Evolutionary conservation across 805 yeast species (phyloP), one percentile per base, ranked within the genome.

Genomic region (Saccharomycopsis lassenensis): DNA sequence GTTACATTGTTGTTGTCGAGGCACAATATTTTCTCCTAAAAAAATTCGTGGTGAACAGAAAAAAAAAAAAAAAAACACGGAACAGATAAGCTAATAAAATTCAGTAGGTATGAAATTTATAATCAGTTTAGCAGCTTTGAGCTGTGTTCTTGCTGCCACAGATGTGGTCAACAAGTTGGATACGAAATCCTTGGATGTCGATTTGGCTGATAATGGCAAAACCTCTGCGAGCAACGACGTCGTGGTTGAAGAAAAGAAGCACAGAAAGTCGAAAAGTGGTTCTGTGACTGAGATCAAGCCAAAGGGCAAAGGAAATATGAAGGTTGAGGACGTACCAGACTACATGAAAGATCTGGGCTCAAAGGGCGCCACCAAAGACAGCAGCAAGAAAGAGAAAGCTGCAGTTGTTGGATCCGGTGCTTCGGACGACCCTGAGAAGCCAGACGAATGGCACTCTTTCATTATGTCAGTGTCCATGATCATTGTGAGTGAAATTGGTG

Each of bases 401-500:
- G 11, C 29, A 7, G 20, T 25, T 5, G 10, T 12, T 29, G 20
- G 12, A 10, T 18, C 29, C 5, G 7, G n/a, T n/a, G n/a, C n/a
- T n/a, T n/a, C n/a, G n/a, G n/a, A n/a, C n/a, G n/a, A n/a, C n/a
- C n/a, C n/a, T 26, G 21, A 21, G 16, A 21, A 25, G 15, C 7
- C 12, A 11, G 27, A 20, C 18, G 17, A 30, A 8, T 58, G 57
- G 33, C 58, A 71, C 46, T 70, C 93, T 3, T 79, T 91, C 48
- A 49, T 82, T 41, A 74, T 89, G 77, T 73, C 97, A 1, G 62
- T 77, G 23, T 72, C 89, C 11, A 91, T 91, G 98, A 91, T 91
- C 52, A 61, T 83, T 22, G 82, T 86, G n/a, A 82, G 94, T 20
- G 99, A 91, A 58, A 79, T 91, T 41, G 98, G 98, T 41, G 99